A percentile compares a stretch with the other conserved stretches of the same genome.
Conservation (phyloP, 139 green algal species). For the Chlamydomonas schloesseri region DNA sequence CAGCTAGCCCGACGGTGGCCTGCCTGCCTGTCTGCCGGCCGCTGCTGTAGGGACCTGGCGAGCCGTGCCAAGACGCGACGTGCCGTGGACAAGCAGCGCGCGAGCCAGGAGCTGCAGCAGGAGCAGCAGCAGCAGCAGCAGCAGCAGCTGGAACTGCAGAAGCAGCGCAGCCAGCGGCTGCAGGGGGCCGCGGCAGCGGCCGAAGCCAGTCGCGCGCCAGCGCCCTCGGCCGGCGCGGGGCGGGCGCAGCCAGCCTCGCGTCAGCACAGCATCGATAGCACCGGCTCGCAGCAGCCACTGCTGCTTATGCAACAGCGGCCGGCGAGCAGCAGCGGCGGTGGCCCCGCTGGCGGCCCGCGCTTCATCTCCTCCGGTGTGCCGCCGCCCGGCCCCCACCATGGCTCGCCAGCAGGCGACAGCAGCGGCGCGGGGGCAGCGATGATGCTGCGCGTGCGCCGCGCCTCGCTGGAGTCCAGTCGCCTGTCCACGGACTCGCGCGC, state of each 20-base stretch:
- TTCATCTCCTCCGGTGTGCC: too few species aligned
- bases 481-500: too few species aligned
- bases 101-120: background rate
- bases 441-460: too few species aligned
- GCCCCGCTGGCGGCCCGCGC: too few species aligned
- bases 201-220: too few species aligned
- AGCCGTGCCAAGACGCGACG: background rate
- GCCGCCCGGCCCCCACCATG: too few species aligned
- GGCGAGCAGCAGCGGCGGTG: background rate
- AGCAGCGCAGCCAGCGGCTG: background rate
- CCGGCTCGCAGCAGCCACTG: conserved; percentile 13
- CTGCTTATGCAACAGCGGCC: background rate
- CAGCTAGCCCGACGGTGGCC: too few species aligned
- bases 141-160: background rate
- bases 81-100: background rate
- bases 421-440: too few species aligned
- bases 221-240: background rate
- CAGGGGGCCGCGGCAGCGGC: background rate
- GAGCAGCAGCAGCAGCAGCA: background rate
- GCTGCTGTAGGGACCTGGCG: conserved; percentile 5
- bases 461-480: too few species aligned
- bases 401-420: too few species aligned
- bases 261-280: background rate
- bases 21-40: background rate
- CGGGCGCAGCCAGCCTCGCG: background rate